Conservation (phyloP, 2,329 filamentous ascomycete genomes). For the Fusarium sp. region DNA sequence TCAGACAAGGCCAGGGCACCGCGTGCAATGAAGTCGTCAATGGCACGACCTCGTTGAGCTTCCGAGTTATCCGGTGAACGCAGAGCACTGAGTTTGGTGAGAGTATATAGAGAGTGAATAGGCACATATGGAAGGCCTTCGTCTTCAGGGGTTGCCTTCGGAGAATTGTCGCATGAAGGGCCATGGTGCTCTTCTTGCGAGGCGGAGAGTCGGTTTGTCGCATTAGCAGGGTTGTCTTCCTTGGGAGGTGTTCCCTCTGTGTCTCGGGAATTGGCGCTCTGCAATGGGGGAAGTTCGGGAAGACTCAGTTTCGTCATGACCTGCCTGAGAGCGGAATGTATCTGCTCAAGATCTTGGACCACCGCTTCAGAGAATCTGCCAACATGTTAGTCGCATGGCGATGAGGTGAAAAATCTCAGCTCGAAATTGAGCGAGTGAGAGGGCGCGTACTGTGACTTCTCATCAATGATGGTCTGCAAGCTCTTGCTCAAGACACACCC, state of each 20-base stretch:
- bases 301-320: constrained; percentile 43
- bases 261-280: constrained; percentile 36
- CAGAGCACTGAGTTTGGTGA: constrained; percentile 52
- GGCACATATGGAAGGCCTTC: constrained; percentile 52
- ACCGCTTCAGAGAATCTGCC: constrained; percentile 31
- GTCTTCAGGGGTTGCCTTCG: constrained; percentile 48
- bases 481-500: constrained; percentile 56
- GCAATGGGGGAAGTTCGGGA: constrained; percentile 39
- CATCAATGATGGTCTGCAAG: constrained; percentile 56
- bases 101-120: constrained; percentile 54
- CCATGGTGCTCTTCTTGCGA: constrained; percentile 39
- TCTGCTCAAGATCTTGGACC: constrained; percentile 41
- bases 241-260: constrained; percentile 39
- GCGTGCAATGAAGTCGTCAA: constrained; percentile 51
- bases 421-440: not conserved
- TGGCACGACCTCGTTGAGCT: constrained; percentile 33
- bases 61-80: constrained; percentile 49
- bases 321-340: constrained; percentile 41
- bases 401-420: no score
- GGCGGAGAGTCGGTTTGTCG: constrained; percentile 7
- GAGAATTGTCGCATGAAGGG: constrained; percentile 46
- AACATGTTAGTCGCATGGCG: not conserved
- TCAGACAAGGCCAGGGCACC: constrained; percentile 60
- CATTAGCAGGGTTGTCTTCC: constrained; percentile 24
- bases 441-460: constrained; percentile 51